A percentile compares a stretch with the other conserved stretches of the same genome.
These are phyloP conservation scores for Rhizopogon rudus DNA, from an alignment of 768 basidiomycete genomes.

Conservation along the genomic window DNA sequence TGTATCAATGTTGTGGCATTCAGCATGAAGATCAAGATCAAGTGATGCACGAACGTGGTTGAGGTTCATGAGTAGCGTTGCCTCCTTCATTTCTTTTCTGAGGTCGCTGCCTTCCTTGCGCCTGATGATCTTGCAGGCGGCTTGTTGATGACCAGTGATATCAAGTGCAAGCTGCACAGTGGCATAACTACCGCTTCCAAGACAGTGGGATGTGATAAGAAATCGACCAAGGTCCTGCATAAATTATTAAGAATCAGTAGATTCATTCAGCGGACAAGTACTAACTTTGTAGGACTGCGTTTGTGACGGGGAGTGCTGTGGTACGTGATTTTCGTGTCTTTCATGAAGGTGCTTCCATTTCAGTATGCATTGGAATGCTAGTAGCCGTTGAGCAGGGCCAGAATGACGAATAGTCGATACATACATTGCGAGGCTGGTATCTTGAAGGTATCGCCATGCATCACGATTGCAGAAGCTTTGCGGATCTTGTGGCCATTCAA, in stretches of 20 bases:
- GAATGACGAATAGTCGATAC: conserved; percentile 5
- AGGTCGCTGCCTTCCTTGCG: conserved; percentile 40
- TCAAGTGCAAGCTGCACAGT: conserved; percentile 78
- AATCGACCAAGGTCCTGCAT: conserved; percentile 60
- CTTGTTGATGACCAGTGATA: conserved; percentile 57
- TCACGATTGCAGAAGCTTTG: conserved; percentile 64
- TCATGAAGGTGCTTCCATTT: conserved; percentile 48
- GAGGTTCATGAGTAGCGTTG: conserved; percentile 63
- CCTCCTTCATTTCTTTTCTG: conserved; percentile 69
- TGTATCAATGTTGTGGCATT: neutral
- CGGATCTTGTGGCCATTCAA: conserved; percentile 67
- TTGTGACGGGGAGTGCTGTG: conserved; percentile 55
- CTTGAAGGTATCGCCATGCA: conserved; percentile 69
- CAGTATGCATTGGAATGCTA: conserved; percentile 67
- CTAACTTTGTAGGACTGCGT: conserved; percentile 50
- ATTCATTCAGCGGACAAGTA: neutral
- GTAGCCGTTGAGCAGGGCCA: neutral
- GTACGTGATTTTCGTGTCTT: conserved; percentile 44
- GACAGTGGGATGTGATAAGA: conserved; percentile 70
- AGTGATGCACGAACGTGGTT: conserved; percentile 50
- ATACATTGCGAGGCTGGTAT: conserved; percentile 64
- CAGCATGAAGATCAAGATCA: neutral
- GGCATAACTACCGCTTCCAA: conserved; percentile 80
- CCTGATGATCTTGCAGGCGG: conserved; percentile 81
- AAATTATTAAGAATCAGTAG: neutral